phyloP scores from a whole-genome alignment of 805 yeast species.

The Lipomyces lipofer region DNA sequence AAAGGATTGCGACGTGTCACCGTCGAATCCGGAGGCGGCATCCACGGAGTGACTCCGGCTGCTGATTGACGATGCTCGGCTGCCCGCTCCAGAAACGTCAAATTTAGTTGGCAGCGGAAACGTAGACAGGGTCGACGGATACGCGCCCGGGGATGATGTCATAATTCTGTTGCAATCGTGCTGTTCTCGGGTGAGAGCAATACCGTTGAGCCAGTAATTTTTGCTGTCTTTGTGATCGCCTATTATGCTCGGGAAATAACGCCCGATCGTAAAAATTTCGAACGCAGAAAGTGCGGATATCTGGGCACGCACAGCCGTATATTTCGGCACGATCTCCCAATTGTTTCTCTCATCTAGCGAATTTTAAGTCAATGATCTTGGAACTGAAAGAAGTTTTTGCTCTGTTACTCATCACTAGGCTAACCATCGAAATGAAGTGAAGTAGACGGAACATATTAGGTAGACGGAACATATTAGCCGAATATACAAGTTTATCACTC shows the following conservation, averaged over 20 bases:
- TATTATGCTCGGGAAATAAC: background rate
- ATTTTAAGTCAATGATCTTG: too few species aligned
- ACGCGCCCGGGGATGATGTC: constrained; percentile 4
- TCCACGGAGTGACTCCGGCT: background rate
- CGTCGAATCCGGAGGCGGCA: background rate
- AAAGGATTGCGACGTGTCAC: background rate
- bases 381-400: too few species aligned
- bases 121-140: constrained; percentile 1
- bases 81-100: background rate
- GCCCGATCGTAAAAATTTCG: background rate
- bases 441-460: too few species aligned
- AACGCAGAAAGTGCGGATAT: background rate
- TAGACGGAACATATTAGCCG: too few species aligned
- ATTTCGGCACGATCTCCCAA: too few species aligned
- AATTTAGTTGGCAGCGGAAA: constrained; percentile 1
- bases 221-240: background rate
- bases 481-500: too few species aligned
- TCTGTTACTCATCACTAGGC: too few species aligned
- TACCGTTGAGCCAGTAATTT: background rate
- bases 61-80: background rate
- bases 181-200: background rate
- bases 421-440: too few species aligned
- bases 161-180: background rate
- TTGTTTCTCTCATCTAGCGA: too few species aligned
- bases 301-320: background rate